A percentile compares a stretch with the other conserved stretches of the same genome.
Evolutionary conservation across 208 protist species (phyloP).

Genomic region (Trypanosoma grayi): DNA sequence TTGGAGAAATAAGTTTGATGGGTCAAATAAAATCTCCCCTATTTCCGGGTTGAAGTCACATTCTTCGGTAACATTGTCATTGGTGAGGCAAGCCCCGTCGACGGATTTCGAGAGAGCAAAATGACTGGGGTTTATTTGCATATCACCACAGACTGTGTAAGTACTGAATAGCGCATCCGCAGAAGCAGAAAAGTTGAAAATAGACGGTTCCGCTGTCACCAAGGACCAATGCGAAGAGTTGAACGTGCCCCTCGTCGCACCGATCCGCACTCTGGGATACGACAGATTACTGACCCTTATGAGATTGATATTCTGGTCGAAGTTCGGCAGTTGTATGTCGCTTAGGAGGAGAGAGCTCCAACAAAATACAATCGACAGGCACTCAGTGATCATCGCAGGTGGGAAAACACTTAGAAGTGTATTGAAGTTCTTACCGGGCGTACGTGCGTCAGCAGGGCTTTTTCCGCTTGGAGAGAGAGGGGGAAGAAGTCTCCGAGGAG

Average conservation of each 20-base stretch:
- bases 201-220: neutral
- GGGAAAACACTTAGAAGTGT: no score
- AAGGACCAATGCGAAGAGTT: slow-evolving; percentile 6
- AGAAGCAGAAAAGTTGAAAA: neutral
- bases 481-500: no score
- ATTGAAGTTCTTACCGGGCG: no score
- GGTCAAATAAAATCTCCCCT: neutral
- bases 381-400: neutral
- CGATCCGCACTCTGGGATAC: neutral
- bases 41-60: neutral
- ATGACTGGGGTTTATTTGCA: neutral
- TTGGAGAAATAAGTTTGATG: neutral
- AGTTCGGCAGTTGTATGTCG: neutral
- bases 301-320: neutral
- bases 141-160: neutral
- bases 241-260: neutral
- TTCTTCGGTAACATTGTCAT: neutral
- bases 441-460: no score
- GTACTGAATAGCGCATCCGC: neutral
- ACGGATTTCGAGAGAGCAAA: neutral
- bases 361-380: neutral
- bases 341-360: slow-evolving; percentile 1
- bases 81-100: neutral
- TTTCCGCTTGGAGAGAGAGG: no score
- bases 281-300: neutral